Percentiles rank a stretch among this genome's conserved stretches.
phyloP scores from a whole-genome alignment of 2,329 filamentous ascomycete genomes.

The Phoma sp. region DNA sequence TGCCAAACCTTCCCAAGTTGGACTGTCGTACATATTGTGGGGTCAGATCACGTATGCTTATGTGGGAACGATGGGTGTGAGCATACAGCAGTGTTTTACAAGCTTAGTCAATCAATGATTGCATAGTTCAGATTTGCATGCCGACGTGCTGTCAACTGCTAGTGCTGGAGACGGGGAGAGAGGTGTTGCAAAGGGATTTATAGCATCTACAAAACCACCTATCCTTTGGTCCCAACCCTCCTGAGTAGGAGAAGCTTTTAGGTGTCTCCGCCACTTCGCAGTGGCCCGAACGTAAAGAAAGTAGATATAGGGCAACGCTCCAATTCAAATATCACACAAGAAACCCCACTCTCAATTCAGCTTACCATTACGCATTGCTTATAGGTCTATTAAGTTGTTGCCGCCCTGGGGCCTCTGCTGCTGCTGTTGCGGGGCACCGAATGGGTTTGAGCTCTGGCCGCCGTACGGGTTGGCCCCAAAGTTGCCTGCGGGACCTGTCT shows the following conservation, averaged over 20 bases:
- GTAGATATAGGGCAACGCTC: constrained; percentile 20
- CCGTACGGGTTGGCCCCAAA: constrained; percentile 52
- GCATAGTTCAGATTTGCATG: not conserved
- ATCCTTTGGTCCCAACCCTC: constrained; percentile 7
- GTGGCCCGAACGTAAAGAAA: constrained; percentile 20
- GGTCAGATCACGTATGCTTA: too few species aligned
- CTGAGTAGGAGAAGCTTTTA: constrained; percentile 20
- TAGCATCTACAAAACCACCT: constrained; percentile 21
- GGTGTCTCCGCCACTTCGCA: constrained; percentile 15
- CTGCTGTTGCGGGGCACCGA: constrained; percentile 57
- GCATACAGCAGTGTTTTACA: not conserved
- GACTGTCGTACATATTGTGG: too few species aligned
- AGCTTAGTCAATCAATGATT: too few species aligned
- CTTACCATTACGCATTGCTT: not conserved
- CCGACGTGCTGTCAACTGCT: constrained; percentile 3
- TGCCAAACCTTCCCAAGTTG: not conserved
- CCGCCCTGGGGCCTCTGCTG: constrained; percentile 53
- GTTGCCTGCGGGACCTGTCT: constrained; percentile 58
- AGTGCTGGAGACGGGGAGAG: constrained; percentile 14
- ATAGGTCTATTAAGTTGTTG: constrained; percentile 69
- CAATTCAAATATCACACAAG: constrained; percentile 30
- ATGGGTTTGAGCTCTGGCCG: constrained; percentile 60
- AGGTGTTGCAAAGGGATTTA: constrained; percentile 23
- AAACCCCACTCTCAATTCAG: constrained; percentile 12
- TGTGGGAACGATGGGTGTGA: too few species aligned